Percentiles rank a stretch among this genome's conserved stretches.
Evolutionary conservation across 2,329 filamentous ascomycete genomes (phyloP).

Genomic region (Lachnellula cervina): DNA sequence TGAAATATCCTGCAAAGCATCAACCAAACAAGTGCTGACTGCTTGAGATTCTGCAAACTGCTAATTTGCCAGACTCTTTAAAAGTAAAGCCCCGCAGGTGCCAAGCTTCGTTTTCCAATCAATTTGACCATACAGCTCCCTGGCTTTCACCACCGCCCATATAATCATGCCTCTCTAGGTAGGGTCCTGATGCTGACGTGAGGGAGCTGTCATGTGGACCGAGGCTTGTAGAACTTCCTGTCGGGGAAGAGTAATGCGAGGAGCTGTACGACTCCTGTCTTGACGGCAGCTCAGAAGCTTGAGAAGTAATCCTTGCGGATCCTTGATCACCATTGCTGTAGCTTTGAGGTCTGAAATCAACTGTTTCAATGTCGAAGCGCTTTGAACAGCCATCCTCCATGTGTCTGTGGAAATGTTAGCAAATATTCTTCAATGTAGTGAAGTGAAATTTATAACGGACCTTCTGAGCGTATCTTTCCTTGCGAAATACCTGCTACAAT

Average conservation of each 20-base stretch:
- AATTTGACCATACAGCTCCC: conserved; percentile 15
- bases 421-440: neutral
- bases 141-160: conserved; percentile 12
- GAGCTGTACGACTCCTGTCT: conserved; percentile 26
- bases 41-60: neutral
- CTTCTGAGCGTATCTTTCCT: conserved; percentile 79
- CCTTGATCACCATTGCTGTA: conserved; percentile 16
- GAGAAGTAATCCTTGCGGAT: conserved; percentile 15
- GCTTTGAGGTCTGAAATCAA: conserved; percentile 29
- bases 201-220: conserved; percentile 19
- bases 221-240: conserved; percentile 12
- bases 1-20: neutral
- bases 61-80: neutral
- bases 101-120: neutral
- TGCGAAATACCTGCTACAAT: conserved; percentile 67
- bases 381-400: conserved; percentile 72
- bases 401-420: conserved; percentile 47
- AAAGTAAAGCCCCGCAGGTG: neutral
- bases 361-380: conserved; percentile 43
- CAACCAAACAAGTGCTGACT: neutral
- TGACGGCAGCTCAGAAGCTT: conserved; percentile 12
- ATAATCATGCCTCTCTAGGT: conserved; percentile 21
- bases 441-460: conserved; percentile 37
- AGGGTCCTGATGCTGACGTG: conserved; percentile 23
- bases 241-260: conserved; percentile 21